Base-by-base conservation (phyloP, 352 stramenopile species). In the Phytophthora foliorum region DNA sequence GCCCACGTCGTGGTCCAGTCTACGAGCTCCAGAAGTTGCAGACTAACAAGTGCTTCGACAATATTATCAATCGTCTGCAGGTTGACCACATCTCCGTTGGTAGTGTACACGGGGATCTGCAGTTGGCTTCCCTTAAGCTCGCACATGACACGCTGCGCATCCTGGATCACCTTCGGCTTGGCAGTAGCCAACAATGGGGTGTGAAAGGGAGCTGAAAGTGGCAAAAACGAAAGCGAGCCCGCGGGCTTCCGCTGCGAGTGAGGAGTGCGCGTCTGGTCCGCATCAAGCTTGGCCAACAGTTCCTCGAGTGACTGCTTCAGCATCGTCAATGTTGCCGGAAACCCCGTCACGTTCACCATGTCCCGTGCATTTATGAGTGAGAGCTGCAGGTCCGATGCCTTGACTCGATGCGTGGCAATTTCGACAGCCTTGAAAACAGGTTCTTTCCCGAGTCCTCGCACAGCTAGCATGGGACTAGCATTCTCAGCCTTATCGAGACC, bases 181-280 rank as follows among this genome's bases (percentile, higher is more conserved):
- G 85, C 87, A 1, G 69, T 44, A 39, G 39, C 56, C 21, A 94
- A 55, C 48, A 92, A 42, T 6, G 59, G 54, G 55, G 83, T 93
- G 69, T 97, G 90, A 79, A 97, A 97, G 2, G 89, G 81, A 21
- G 81, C 83, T 38, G 86, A 92, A 1, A 96, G 67, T 5, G 57
- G 45, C 24, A 97, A 29, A 46, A 92, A 94, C 9, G 57, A 71
- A 11, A 90, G 63, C n/a, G 66, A 75, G 0, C 87, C 88, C 6
- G 69, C 64, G 13, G 88, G 89, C 72, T 95, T 95, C 57, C 90
- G 82, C 61, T 91, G 75, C 34, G 90, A 96, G 66, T 90, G 81
- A 21, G 89, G 88, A 22, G 91, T 77, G 14, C 90, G 85, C 25
- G 77, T 91, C 72, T 97, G 90, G 42, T 86, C 81, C 6, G 87